phyloP scores from a whole-genome alignment of 306 rosid genomes.

The Crataegus laevigata region DNA sequence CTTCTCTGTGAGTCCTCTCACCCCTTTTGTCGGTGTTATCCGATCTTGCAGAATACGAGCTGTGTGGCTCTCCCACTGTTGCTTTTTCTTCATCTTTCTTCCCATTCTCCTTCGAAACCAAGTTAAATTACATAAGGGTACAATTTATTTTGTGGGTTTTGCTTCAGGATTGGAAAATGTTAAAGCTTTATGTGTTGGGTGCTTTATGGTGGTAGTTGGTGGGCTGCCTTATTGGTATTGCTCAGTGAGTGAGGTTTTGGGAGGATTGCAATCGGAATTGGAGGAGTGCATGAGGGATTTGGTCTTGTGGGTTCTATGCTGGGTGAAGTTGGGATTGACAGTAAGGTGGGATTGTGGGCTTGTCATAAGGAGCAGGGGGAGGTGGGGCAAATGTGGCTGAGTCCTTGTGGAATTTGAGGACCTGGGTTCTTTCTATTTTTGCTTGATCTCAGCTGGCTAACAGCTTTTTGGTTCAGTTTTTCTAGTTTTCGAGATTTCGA shows the following conservation, averaged over 20 bases:
- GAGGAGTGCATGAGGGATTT: constrained; percentile 68
- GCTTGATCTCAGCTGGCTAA: constrained; percentile 34
- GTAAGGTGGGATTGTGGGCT: constrained; percentile 60
- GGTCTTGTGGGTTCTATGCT: constrained; percentile 46
- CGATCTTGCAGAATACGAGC: constrained; percentile 50
- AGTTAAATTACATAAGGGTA: neutral
- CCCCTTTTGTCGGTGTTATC: constrained; percentile 60
- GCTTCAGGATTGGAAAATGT: constrained; percentile 22
- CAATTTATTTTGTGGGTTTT: neutral
- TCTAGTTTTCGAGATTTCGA: constrained; percentile 17
- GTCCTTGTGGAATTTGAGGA: constrained; percentile 10
- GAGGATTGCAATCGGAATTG: constrained; percentile 26
- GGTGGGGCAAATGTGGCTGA: constrained; percentile 97
- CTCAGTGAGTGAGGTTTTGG: constrained; percentile 28
- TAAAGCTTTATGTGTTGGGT: constrained; percentile 11
- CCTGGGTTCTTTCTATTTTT: constrained; percentile 10
- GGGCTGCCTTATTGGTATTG: constrained; percentile 12
- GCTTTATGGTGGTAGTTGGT: constrained; percentile 49
- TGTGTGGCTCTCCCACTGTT: constrained; percentile 12
- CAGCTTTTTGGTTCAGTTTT: constrained; percentile 4
- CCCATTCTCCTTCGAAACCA: constrained; percentile 1
- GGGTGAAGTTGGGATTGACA: constrained; percentile 42
- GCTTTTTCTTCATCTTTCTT: constrained; percentile 13
- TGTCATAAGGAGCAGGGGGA: constrained; percentile 87
- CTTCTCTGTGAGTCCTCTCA: constrained; percentile 3